These are phyloP conservation scores for Komagataella pastoris DNA, from an alignment of 805 yeast genomes.

Conservation along the genomic window DNA sequence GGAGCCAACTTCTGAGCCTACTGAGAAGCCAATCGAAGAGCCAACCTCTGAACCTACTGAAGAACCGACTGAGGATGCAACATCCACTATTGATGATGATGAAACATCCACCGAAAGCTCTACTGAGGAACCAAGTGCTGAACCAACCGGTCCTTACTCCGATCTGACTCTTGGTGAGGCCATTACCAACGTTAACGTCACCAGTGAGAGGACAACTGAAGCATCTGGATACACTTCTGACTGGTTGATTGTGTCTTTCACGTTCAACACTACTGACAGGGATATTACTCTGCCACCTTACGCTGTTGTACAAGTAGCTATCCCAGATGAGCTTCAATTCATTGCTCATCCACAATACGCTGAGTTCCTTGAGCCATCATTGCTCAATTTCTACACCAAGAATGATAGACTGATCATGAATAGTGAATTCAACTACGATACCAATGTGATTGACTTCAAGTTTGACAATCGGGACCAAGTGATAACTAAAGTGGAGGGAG, in stretches of 20 bases:
- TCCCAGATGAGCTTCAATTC: not conserved
- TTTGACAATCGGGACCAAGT: not conserved
- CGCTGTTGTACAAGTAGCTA: not conserved
- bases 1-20: not conserved
- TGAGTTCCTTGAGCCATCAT: not conserved
- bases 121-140: not conserved
- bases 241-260: not conserved
- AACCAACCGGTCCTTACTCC: not conserved
- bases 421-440: not conserved
- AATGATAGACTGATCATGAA: not conserved
- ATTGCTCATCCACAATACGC: not conserved
- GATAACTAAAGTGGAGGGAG: not conserved
- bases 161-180: not conserved
- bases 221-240: not conserved
- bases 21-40: too few relatives aligned
- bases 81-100: not conserved
- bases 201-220: not conserved
- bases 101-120: not conserved
- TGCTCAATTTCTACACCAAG: not conserved
- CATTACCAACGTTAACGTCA: not conserved
- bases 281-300: not conserved
- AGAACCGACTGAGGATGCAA: not conserved
- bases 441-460: not conserved
- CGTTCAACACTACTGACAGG: not conserved
- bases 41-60: not conserved